Evolutionary conservation across 345 rosid species (phyloP), one percentile per base, ranked within the genome.

Genomic region (Populus pruinosa): DNA sequence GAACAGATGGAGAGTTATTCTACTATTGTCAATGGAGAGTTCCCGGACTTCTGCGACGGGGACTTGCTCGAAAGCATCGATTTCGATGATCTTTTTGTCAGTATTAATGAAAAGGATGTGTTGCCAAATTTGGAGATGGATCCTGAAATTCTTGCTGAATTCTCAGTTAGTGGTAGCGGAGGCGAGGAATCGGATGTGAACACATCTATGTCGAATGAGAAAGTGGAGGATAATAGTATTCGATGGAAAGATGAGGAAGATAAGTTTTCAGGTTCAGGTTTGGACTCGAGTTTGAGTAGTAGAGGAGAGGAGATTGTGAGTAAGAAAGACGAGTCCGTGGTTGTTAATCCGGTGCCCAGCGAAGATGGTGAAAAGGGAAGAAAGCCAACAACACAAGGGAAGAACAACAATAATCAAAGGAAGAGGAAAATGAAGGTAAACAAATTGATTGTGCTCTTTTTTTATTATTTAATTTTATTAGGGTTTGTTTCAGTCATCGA

Each of bases 51-150:
- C 83, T 82, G 86, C 47, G 87, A 89, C 53, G 81, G 84, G 43
- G 73, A 71, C 79, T 65, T 88, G 80, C 82, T 87, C 0, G 96
- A 89, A 39, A 87, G 88, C 74, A 92, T 93, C 61, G 90, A 92
- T 81, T 93, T 93, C 69, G 97, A 91, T 20, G 93, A 95, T 78
- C 84, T 95, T 83, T 92, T 93, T 35, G 56, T 81, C 69, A 91
- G 92, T 4, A 86, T 94, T 27, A 72, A 87, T 55, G 93, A 84
- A 33, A 91, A 83, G 8, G 94, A 89, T 68, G 77, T 76, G 71
- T 73, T 90, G 29, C 94, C 96, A 3, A 97, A 88, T 66, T 82
- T 91, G 93, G 97, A 93, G 85, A 82, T 90, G 84, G 94, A 86
- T 75, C 82, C 87, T 1, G 98, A 91, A 75, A 81, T 90, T 72